Evolutionary conservation across 2,329 filamentous ascomycete species (phyloP).

Genomic region (Emergomyces orientalis): DNA sequence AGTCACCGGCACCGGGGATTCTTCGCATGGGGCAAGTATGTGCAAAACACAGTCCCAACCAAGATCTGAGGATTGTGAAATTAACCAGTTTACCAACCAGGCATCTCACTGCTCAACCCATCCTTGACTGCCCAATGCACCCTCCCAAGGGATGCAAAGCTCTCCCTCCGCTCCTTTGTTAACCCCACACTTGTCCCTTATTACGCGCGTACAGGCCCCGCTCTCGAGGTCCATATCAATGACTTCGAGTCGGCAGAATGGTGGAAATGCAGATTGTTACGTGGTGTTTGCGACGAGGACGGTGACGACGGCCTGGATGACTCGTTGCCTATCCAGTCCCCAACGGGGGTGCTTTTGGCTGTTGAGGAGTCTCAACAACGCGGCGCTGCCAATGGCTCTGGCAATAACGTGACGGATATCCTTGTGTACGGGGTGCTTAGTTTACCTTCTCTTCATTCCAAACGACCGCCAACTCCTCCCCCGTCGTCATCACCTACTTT

Average conservation of each 20-base stretch:
- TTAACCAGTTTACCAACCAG: constrained; percentile 6
- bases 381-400: constrained; percentile 12
- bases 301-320: constrained; percentile 17
- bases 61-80: neutral
- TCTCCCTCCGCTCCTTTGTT: constrained; percentile 30
- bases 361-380: constrained; percentile 19
- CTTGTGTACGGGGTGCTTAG: constrained; percentile 33
- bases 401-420: constrained; percentile 26
- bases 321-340: constrained; percentile 28
- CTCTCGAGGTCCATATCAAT: constrained; percentile 31
- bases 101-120: constrained; percentile 24
- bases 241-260: constrained; percentile 29
- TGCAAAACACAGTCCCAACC: neutral
- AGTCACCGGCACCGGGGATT: constrained; percentile 22
- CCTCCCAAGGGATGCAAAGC: constrained; percentile 26
- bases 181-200: constrained; percentile 34
- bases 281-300: constrained; percentile 27
- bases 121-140: constrained; percentile 27
- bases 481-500: constrained; percentile 29
- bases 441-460: constrained; percentile 8
- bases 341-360: constrained; percentile 30
- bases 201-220: constrained; percentile 32
- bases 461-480: constrained; percentile 30
- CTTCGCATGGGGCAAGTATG: constrained; percentile 4
- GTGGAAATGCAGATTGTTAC: constrained; percentile 31